phyloP scores from a whole-genome alignment of 257 asterid species.

The Primulina tabacum region DNA sequence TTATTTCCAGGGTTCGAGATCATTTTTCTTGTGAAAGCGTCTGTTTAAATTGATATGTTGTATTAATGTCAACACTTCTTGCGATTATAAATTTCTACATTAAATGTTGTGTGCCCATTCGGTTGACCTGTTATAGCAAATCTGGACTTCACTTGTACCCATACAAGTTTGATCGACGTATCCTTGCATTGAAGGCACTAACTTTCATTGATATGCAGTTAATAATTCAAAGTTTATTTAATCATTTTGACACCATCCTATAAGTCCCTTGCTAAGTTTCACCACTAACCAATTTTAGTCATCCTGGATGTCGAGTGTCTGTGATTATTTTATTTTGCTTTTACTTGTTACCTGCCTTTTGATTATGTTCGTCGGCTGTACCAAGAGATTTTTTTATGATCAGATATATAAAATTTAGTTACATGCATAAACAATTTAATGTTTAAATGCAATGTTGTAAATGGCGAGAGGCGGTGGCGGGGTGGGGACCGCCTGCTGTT shows the following conservation, averaged over 20 bases:
- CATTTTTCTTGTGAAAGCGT: too few relatives aligned
- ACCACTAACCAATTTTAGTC: too few relatives aligned
- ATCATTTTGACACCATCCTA: background rate
- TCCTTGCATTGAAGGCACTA: conserved; percentile 13
- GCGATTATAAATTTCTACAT: background rate
- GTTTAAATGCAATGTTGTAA: too few relatives aligned
- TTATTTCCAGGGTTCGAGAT: background rate
- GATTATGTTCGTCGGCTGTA: background rate
- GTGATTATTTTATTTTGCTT: background rate
- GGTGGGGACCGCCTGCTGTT: too few relatives aligned
- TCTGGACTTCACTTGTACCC: conserved; percentile 8
- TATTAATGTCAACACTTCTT: background rate
- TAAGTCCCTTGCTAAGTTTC: background rate
- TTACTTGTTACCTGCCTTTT: background rate
- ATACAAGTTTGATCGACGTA: conserved; percentile 11
- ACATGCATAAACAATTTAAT: too few relatives aligned
- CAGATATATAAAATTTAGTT: too few relatives aligned
- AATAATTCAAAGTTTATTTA: background rate
- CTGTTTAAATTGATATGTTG: background rate
- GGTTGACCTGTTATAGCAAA: background rate
- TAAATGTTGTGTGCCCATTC: conserved; percentile 1
- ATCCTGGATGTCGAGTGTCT: too few relatives aligned
- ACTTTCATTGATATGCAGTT: conserved; percentile 9
- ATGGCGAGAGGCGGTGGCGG: too few relatives aligned
- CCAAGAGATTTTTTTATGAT: too few relatives aligned